phyloP scores from a whole-genome alignment of 768 basidiomycete species.

The Tricholoma sp. region DNA sequence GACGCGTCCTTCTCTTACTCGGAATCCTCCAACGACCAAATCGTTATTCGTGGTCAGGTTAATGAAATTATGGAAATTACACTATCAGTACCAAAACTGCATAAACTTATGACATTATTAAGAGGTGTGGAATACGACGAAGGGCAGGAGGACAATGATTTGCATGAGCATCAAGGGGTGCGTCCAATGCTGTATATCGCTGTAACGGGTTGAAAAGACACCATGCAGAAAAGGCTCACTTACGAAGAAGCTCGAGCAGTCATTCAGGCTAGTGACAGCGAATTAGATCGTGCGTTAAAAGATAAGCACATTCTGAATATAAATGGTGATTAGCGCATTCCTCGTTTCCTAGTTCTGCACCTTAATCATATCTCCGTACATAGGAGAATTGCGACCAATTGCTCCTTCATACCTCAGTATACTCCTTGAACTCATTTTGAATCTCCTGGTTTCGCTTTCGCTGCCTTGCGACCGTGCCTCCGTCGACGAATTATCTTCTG shows the following conservation, averaged over 20 bases:
- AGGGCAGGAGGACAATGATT: slow-evolving; percentile 40
- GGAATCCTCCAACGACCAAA: slow-evolving; percentile 30
- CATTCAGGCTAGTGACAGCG: slow-evolving; percentile 80
- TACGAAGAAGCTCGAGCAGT: slow-evolving; percentile 57
- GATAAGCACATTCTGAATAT: slow-evolving; percentile 71
- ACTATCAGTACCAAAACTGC: slow-evolving; percentile 71
- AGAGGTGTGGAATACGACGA: slow-evolving; percentile 71
- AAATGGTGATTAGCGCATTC: slow-evolving; percentile 40
- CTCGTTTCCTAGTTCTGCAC: neutral
- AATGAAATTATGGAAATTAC: slow-evolving; percentile 82
- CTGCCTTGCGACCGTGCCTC: slow-evolving; percentile 47
- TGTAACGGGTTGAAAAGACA: neutral
- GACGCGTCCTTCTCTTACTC: slow-evolving; percentile 19
- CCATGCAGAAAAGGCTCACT: slow-evolving; percentile 29
- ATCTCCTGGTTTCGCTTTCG: slow-evolving; percentile 60
- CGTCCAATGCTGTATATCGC: neutral
- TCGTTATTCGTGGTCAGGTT: slow-evolving; percentile 75
- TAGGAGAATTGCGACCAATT: slow-evolving; percentile 74
- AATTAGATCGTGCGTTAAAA: slow-evolving; percentile 59
- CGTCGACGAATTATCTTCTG: slow-evolving; percentile 51
- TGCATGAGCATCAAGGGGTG: slow-evolving; percentile 16
- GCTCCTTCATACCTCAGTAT: slow-evolving; percentile 58
- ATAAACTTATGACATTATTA: slow-evolving; percentile 58
- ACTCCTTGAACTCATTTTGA: slow-evolving; percentile 74
- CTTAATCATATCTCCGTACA: neutral